Base-by-base conservation (phyloP, 768 basidiomycete genomes). In the Xanthoconium stramineum region DNA sequence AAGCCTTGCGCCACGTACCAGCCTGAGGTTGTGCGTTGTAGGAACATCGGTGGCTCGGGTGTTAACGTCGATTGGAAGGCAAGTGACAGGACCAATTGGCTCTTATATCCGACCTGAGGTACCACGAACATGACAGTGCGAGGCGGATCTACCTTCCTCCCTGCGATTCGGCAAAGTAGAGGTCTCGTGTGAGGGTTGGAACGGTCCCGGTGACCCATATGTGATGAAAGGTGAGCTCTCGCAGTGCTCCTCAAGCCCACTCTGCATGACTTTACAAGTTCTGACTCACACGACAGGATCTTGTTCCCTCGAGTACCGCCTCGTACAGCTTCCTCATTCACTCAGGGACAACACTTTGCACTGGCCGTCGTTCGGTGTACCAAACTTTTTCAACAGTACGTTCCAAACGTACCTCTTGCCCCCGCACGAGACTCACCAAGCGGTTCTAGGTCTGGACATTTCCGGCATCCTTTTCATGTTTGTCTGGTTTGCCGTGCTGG, bases 141-240 rank as follows among this genome's bases (percentile, higher is more conserved):
- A 93, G 70, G 88, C 93, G 36, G 94, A 98, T 67, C 76, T 98
- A 7, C 95, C 94, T 10, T 84, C 86, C 47, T 75, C 84, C 10
- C 69, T 96, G 52, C 81, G 94, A 17, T 88, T 98, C 53, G 95
- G 95, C 15, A 81, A 83, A 59, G 86, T 96, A 0, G 84, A 90
- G 61, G 84, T 98, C 1, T 86, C 84, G 17, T 98, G 95, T 64
- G 95, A 98, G 75, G 95, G 95, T 24, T 98, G 89, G 88, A 83
- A 80, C 38, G 75, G 78, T 33, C 82, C 91, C 5, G 93, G 91
- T 0, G 95, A 98, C 73, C 78, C 83, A 2, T 83, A 86, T 69
- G 90, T 98, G 14, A 71, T 96, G 58, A 91, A 92, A 77, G 94
- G 94, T 88, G 35, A 73, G 60, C 59, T 49, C 30, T 39, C 42